Conservation (phyloP, 805 yeast species). For the Cyberlindnera petersonii region DNA sequence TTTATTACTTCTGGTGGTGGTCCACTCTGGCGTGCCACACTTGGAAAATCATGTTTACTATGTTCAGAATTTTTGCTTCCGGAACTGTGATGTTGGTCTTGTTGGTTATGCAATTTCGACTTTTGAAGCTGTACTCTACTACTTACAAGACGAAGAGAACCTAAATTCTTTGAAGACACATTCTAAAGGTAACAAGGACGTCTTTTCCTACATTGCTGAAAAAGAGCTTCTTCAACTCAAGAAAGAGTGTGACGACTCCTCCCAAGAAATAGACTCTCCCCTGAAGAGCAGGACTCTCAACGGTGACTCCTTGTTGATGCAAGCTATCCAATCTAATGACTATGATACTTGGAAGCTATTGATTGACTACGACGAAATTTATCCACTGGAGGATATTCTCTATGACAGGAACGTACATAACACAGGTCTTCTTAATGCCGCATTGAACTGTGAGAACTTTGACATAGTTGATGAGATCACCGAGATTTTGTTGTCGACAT, state of each 20-base stretch:
- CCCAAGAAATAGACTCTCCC: slow-evolving; percentile 19
- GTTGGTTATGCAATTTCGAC: slow-evolving; percentile 79
- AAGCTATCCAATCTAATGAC: slow-evolving; percentile 51
- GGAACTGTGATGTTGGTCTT: slow-evolving; percentile 51
- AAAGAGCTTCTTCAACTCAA: slow-evolving; percentile 27
- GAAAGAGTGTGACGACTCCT: slow-evolving; percentile 27
- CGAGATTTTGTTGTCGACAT: slow-evolving; percentile 38
- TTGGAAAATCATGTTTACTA: slow-evolving; percentile 64
- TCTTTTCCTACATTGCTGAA: slow-evolving; percentile 50
- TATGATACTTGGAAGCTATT: slow-evolving; percentile 45
- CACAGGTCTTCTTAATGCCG: slow-evolving; percentile 54
- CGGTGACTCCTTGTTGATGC: slow-evolving; percentile 72
- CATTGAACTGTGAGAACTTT: slow-evolving; percentile 52
- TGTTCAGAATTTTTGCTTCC: slow-evolving; percentile 54
- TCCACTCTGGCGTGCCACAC: slow-evolving; percentile 54
- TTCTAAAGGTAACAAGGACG: slow-evolving; percentile 45
- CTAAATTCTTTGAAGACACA: slow-evolving; percentile 34
- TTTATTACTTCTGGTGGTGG: slow-evolving; percentile 64
- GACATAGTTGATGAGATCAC: slow-evolving; percentile 46
- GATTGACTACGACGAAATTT: slow-evolving; percentile 41
- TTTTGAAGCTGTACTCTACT: slow-evolving; percentile 74
- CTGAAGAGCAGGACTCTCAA: slow-evolving; percentile 39
- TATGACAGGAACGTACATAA: slow-evolving; percentile 55
- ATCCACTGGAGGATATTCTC: slow-evolving; percentile 63
- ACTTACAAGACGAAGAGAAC: slow-evolving; percentile 43